A percentile compares a stretch with the other conserved stretches of the same genome.
Evolutionary conservation across 371 early-diverging fungal species (phyloP).

Genomic region (Lichtheimia corymbifera): DNA sequence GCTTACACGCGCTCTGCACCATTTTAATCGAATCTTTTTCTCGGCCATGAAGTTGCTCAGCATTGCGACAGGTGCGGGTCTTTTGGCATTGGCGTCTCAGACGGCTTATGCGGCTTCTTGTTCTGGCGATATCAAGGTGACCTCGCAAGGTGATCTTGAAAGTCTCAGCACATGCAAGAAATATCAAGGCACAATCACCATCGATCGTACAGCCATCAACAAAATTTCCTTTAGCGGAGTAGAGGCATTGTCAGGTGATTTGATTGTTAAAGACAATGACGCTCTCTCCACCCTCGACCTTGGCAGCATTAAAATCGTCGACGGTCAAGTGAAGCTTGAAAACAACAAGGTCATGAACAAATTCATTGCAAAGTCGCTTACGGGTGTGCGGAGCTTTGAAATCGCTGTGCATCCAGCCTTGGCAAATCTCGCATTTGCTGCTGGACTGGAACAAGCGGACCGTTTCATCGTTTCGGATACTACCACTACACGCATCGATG

Average conservation of each 20-base stretch:
- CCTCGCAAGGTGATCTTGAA: conserved; percentile 19
- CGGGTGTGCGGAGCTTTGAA: conserved; percentile 38
- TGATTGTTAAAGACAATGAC: conserved; percentile 18
- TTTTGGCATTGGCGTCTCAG: too few relatives aligned
- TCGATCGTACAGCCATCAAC: conserved; percentile 13
- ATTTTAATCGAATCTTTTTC: too few relatives aligned
- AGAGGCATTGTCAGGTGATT: conserved; percentile 17
- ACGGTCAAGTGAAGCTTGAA: conserved; percentile 38
- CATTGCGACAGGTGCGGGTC: too few relatives aligned
- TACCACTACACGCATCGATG: conserved; percentile 44
- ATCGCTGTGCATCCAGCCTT: conserved; percentile 45
- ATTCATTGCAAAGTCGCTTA: conserved; percentile 34
- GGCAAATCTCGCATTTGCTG: conserved; percentile 34
- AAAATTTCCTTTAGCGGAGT: conserved; percentile 14
- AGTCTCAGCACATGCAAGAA: conserved; percentile 12
- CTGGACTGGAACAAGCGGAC: conserved; percentile 39
- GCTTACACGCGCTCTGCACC: too few relatives aligned
- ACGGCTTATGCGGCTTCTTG: conserved; percentile 10
- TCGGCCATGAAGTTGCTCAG: too few relatives aligned
- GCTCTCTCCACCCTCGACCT: conserved; percentile 10
- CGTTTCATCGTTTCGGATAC: conserved; percentile 42
- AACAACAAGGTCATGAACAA: conserved; percentile 47
- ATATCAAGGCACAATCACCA: conserved; percentile 16
- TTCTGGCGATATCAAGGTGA: conserved; percentile 21
- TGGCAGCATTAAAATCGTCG: conserved; percentile 19